Evolutionary conservation across 2,329 filamentous ascomycete genomes (phyloP), one percentile per base, ranked within the genome.

Genomic region (Phialophora macrospora): DNA sequence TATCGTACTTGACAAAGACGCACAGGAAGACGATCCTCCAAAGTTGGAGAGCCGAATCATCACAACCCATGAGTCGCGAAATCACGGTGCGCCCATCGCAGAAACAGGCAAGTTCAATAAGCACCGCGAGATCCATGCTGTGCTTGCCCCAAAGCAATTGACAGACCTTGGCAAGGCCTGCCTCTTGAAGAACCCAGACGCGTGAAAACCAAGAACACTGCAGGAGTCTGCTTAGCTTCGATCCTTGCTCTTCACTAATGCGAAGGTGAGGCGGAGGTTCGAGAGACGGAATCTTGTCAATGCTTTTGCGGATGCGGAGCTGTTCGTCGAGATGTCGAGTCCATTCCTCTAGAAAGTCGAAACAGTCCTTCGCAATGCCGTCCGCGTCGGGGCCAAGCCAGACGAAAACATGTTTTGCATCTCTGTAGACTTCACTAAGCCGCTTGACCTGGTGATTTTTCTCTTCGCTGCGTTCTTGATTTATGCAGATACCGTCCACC

Each of bases 121-220:
- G 30, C 54, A n/a, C 54, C 6, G 54, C 54, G 54, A 55, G 54
- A 22, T 30, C 34, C 17, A 55, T 55, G 28, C 17, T 38, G 54
- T 55, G 54, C 5, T 22, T 22, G 30, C 54, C 54, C 54, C 54
- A 55, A 22, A 34, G 30, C 54, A 55, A 22, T 11, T 41, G 54
- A 38, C 30, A 55, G 8, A 17, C 30, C n/a, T 55, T 34, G 54
- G 54, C 54, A 11, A 55, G 28, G 2, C 12, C 54, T 9, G 54
- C 54, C 30, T 55, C 54, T 34, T 55, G 54, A 32, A 55, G 30
- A 11, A 55, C 54, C 54, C 54, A 55, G n/a, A 55, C 28, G 14
- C 54, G 54, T 17, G 12, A 22, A 38, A 55, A 55, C 28, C 30
- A 55, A 38, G 54, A 8, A 34, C 6, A 22, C 14, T 22, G 12